Base-by-base conservation (phyloP, 768 basidiomycete species). In the Tricholoma sp. region DNA sequence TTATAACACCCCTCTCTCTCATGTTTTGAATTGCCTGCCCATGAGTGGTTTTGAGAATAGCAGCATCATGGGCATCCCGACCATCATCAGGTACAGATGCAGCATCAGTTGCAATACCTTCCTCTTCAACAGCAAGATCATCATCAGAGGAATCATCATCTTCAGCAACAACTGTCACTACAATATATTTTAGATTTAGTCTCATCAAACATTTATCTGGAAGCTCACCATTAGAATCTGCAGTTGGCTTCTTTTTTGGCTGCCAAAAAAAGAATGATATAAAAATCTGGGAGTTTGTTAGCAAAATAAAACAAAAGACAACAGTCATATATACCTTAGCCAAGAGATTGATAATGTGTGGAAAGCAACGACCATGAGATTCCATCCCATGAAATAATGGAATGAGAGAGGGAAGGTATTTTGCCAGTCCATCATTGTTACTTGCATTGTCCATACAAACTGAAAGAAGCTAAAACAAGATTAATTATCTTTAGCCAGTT, bases 361-460 rank as follows among this genome's bases (percentile, higher is more conserved):
- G 61, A 39, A 68, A 61, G 58, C 70, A 71, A 3, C 57, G 59
- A 1, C 53, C 50, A 9, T 59, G 56, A 6, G 59, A 47, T 0
- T 46, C 43, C 16, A 45, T 18, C 1, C 68, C 67, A 0, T 54
- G 53, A 39, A 67, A 70, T 2, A 49, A 53, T n/a, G 62, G 63
- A 37, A 71, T 58, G 6, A 57, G 37, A n/a, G 51, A n/a, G 10
- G 58, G 55, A 11, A 70, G 59, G 37, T 58, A 12, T 9, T 52
- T 56, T 2, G 66, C 63, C 21, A 66, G 59, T 4, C 58, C 53
- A 53, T 69, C 57, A 37, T 65, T 68, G 52, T 69, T 71, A 3
- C 62, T 54, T 9, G 69, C 67, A 59, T 71, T 71, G 59, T 71
- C 69, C 67, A 68, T 68, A 34, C 49, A 59, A 1, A 69, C 12